Conservation (phyloP, 2,329 filamentous ascomycete genomes). For the Orbilia blumenaviensis region DNA sequence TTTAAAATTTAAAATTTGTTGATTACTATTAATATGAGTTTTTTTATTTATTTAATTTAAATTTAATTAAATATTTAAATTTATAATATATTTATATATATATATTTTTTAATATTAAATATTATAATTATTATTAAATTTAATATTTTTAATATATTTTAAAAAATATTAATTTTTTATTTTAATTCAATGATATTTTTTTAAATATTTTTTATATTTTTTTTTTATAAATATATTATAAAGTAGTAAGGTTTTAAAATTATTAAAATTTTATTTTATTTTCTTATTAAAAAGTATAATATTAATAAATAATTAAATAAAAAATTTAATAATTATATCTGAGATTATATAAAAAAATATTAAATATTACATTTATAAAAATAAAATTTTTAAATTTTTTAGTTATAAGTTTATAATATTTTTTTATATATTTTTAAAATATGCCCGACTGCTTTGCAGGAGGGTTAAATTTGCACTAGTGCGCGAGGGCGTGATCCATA, state of each 20-base stretch:
- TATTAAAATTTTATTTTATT: neutral
- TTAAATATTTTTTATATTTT: neutral
- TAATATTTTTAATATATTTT: neutral
- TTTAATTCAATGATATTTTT: neutral
- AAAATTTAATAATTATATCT: neutral
- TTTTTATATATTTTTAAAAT: neutral
- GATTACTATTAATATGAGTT: neutral
- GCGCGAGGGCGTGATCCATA: too few relatives aligned
- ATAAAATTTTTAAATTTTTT: neutral
- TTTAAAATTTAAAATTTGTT: neutral
- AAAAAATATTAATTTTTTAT: neutral
- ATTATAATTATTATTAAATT: neutral
- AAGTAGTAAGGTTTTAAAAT: neutral
- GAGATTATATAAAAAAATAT: neutral
- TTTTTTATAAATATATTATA: neutral
- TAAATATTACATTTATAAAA: neutral
- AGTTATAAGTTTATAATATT: neutral
- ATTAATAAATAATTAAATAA: neutral
- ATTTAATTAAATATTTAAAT: neutral
- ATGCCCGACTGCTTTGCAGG: too few relatives aligned
- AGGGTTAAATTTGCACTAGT: too few relatives aligned
- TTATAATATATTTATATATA: neutral
- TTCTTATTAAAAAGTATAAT: neutral
- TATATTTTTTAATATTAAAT: constrained; percentile 5
- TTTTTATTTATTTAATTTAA: neutral